phyloP scores from a whole-genome alignment of 352 stramenopile species.

The Thraustochytrium striatum region DNA sequence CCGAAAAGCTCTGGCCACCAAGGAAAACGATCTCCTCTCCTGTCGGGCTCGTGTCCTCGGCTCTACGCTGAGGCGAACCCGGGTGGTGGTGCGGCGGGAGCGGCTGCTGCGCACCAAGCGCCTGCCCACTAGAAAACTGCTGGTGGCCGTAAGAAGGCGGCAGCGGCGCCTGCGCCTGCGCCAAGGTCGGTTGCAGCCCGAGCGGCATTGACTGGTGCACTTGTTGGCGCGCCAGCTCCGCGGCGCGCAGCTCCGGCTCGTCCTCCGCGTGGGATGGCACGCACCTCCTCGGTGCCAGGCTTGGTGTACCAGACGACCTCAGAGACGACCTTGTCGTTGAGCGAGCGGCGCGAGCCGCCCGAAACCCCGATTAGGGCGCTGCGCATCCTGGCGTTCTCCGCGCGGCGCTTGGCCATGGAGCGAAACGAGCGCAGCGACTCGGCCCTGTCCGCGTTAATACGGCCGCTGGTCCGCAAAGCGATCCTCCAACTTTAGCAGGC shows the following conservation, averaged over 20 bases:
- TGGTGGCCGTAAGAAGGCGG: no score
- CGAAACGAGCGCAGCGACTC: conserved; percentile 8
- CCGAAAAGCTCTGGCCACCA: no score
- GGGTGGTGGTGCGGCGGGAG: no score
- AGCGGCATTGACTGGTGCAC: background rate
- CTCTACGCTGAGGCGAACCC: no score
- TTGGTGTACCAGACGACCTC: conserved; percentile 9
- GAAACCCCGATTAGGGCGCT: conserved; percentile 12
- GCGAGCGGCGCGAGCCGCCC: background rate
- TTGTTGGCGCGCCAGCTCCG: background rate
- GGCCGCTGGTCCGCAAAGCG: conserved; percentile 10
- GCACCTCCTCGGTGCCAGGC: background rate
- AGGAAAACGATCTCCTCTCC: no score
- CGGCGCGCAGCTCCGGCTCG: conserved; percentile 4
- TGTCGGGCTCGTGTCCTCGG: no score
- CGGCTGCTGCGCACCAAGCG: no score
- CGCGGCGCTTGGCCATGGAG: conserved; percentile 9
- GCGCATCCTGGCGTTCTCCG: background rate
- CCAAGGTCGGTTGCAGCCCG: no score
- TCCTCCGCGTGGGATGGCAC: conserved; percentile 6
- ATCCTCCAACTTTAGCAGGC: conserved; percentile 27
- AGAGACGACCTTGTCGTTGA: background rate
- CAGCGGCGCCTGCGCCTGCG: no score
- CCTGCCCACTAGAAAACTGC: no score
- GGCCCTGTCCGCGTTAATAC: conserved; percentile 8